A percentile compares a stretch with the other conserved stretches of the same genome.
Conservation (phyloP, 2,329 filamentous ascomycete species). For the Xylaria hypoxylon region DNA sequence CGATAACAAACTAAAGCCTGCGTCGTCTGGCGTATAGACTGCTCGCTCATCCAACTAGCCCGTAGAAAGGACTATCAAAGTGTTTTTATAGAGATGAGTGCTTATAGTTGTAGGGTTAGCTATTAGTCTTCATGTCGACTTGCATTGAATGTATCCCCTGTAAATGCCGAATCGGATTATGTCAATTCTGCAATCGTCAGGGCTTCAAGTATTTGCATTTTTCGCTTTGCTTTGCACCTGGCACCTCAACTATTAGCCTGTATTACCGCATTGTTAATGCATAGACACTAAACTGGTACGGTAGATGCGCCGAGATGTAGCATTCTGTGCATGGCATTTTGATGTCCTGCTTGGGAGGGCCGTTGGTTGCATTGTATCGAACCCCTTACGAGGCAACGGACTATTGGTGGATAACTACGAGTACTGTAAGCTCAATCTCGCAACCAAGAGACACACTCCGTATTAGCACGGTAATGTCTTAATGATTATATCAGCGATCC, state of each 20-base stretch:
- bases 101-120: not conserved
- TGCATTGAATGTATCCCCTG: not conserved
- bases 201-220: conserved; percentile 26
- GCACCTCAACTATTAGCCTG: conserved; percentile 1
- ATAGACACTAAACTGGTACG: not conserved
- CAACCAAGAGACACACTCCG: not conserved
- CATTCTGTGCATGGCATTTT: conserved; percentile 28
- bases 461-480: not conserved
- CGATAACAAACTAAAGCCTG: not conserved
- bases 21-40: not conserved
- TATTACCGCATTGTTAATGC: not conserved
- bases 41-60: not conserved
- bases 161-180: conserved; percentile 6
- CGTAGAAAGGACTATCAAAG: not conserved
- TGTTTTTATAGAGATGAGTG: too few relatives aligned
- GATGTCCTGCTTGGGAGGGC: not conserved
- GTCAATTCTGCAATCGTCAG: conserved; percentile 23
- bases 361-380: conserved; percentile 11
- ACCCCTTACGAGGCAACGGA: not conserved
- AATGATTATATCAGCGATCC: conserved; percentile 5
- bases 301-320: conserved; percentile 20
- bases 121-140: not conserved
- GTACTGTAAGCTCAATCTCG: not conserved
- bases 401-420: too few relatives aligned
- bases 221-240: conserved; percentile 30